These are phyloP conservation scores for Knufia petricola DNA, from an alignment of 2,329 filamentous ascomycete species.

Conservation along the genomic window DNA sequence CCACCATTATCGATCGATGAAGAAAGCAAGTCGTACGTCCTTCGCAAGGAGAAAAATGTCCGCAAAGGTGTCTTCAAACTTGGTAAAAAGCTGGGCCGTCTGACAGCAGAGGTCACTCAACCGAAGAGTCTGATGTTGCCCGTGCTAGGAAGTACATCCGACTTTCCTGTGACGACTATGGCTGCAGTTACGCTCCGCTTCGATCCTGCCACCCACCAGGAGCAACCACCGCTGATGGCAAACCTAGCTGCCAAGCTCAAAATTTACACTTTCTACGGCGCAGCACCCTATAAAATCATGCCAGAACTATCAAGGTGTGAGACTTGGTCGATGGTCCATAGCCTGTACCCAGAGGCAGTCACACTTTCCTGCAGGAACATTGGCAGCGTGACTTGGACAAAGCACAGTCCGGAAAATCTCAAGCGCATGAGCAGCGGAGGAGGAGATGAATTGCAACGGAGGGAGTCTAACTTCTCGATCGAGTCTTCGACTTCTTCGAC, in stretches of 20 bases:
- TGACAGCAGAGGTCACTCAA: conserved; percentile 49
- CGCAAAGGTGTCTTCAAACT: conserved; percentile 51
- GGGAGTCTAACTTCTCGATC: conserved; percentile 22
- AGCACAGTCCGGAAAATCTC: conserved; percentile 32
- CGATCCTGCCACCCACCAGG: conserved; percentile 44
- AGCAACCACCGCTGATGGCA: conserved; percentile 45
- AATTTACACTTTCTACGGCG: conserved; percentile 49
- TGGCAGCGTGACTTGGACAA: conserved; percentile 47
- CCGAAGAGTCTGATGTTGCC: conserved; percentile 47
- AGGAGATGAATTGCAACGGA: not conserved
- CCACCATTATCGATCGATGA: conserved; percentile 47
- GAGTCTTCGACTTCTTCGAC: conserved; percentile 19
- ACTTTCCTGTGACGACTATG: conserved; percentile 42
- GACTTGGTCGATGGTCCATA: conserved; percentile 37
- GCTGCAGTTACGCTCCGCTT: conserved; percentile 51
- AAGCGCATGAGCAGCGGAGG: conserved; percentile 13
- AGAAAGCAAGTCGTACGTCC: conserved; percentile 37
- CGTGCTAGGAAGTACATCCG: conserved; percentile 28
- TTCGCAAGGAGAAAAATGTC: conserved; percentile 50
- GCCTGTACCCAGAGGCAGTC: conserved; percentile 45
- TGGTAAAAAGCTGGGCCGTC: conserved; percentile 47
- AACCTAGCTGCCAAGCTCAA: conserved; percentile 47
- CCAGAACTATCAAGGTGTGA: conserved; percentile 36
- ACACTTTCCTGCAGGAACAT: conserved; percentile 47
- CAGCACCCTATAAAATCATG: conserved; percentile 40